Evolutionary conservation across 768 basidiomycete genomes (phyloP), one percentile per base, ranked within the genome.

Genomic region (Phanerochaete sordida): DNA sequence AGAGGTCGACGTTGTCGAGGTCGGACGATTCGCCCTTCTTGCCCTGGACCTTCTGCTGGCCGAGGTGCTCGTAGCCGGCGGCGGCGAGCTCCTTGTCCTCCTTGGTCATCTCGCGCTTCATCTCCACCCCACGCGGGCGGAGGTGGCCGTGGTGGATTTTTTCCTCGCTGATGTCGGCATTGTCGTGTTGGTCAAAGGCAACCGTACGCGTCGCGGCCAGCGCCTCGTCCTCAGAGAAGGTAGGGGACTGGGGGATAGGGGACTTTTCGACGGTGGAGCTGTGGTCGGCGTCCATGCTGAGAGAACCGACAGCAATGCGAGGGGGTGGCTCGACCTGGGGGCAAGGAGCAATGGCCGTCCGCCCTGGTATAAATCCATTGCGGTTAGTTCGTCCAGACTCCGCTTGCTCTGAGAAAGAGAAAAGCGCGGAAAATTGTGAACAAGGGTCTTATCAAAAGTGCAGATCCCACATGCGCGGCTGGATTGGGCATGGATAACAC

Each of bases 1-100:
- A 69, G 45, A 88, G 83, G 65, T 88, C 86, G 65, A 84, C 79
- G 37, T 81, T 72, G 47, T 79, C 72, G 23, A 73, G 64, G 39
- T 73, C 64, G 8, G 69, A 56, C 31, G 56, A 12, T 30, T 70
- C 66, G 19, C 60, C 73, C 44, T 74, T 70, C 48, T 74, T 73
- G 13, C 57, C 67, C 52, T 65, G 63, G 43, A 50, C 44, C 56
- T 81, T 80, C 56, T 79, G 74, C 60, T 77, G 74, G 30, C 80
- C 74, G 27, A 88, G 75, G 66, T 86, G 84, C 53, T 84, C 84
- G 68, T 88, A 88, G 1, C 85, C 85, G n/a, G 86, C 86, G 1
- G 81, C 84, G 15, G 85, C 84, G 50, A 88, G 80, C 51, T 84
- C 83, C 64, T 78, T 81, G 59, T 87, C 85, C 68, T 87, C 86